Percentiles rank a stretch among this genome's conserved stretches.
phyloP scores from a whole-genome alignment of 495 filamentous ascomycete species.

The Annulohypoxylon maeteangense region DNA sequence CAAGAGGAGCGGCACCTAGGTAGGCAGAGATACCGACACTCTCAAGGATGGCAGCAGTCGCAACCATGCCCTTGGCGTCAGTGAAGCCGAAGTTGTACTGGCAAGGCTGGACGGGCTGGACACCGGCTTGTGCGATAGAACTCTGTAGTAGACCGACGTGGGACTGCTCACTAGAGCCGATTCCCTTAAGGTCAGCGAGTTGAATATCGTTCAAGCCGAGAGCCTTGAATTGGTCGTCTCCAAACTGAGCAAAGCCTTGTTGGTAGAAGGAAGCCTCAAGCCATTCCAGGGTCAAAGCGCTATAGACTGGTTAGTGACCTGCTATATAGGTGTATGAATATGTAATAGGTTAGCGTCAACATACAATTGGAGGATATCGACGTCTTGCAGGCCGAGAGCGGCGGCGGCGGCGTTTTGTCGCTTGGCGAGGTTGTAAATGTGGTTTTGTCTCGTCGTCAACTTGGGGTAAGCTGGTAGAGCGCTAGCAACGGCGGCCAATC shows the following conservation, averaged over 20 bases:
- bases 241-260: conserved; percentile 69
- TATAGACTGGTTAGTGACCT: conserved; percentile 43
- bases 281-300: conserved; percentile 72
- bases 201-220: conserved; percentile 62
- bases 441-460: conserved; percentile 53
- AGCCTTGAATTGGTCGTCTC: conserved; percentile 64
- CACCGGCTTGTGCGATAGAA: conserved; percentile 64
- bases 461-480: conserved; percentile 59
- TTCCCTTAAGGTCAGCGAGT: conserved; percentile 60
- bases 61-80: conserved; percentile 67
- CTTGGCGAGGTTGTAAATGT: conserved; percentile 58
- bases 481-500: conserved; percentile 57
- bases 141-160: conserved; percentile 67
- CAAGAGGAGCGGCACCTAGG: conserved; percentile 69
- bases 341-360: conserved; percentile 31
- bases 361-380: conserved; percentile 79
- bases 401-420: conserved; percentile 65
- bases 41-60: conserved; percentile 68
- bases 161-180: conserved; percentile 65
- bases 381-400: conserved; percentile 64
- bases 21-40: conserved; percentile 71
- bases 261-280: conserved; percentile 72
- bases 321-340: not conserved
- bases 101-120: conserved; percentile 67
- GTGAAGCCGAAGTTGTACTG: conserved; percentile 72